Base-by-base conservation (phyloP, 2,329 filamentous ascomycete genomes). In the Fusarium nanum region DNA sequence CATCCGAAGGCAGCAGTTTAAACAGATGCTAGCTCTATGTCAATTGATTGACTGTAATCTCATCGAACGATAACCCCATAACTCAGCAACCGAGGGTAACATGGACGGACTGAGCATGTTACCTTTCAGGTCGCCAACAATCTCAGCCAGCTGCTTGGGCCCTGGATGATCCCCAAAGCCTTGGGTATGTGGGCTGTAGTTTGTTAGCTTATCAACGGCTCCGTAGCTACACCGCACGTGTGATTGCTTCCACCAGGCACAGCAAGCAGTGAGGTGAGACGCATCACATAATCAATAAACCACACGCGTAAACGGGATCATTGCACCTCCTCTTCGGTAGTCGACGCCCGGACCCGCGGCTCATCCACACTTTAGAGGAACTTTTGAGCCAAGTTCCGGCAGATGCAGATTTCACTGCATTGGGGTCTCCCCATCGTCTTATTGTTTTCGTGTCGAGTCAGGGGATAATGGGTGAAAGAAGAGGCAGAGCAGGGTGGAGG, bases 351-450 rank as follows among this genome's bases (percentile, higher is more conserved):
- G 67, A 53, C 67, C 67, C 67, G 62, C 67, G 67, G 28, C 52
- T 67, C 62, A 54, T 46, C 45, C 56, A 67, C 45, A 59, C 48
- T 50, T 34, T 46, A 53, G 56, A 61, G 67, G 67, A 59, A 64
- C 67, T 70, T 70, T 70, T 70, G 66, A 44, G 27, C 48, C 60
- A 71, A 48, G 64, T 32, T 60, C 62, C 63, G 67, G 67, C 67
- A 70, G 62, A 68, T 70, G 53, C 32, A 56, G 56, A 70, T 30
- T 68, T 64, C 53, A 68, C 50, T 60, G 57, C 58, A 64, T 68
- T 41, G 37, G 52, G 34, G 60, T 63, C 41, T 45, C 44, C 40
- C 44, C 44, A 56, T 61, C 30, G 50, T 67, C 48, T 44, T 55
- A 22, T 25, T 25, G 28, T 57, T 42, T 34, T 61, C 34, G 20